phyloP scores from a whole-genome alignment of 2,329 filamentous ascomycete species.

The Berkeleyomyces rouxiae region DNA sequence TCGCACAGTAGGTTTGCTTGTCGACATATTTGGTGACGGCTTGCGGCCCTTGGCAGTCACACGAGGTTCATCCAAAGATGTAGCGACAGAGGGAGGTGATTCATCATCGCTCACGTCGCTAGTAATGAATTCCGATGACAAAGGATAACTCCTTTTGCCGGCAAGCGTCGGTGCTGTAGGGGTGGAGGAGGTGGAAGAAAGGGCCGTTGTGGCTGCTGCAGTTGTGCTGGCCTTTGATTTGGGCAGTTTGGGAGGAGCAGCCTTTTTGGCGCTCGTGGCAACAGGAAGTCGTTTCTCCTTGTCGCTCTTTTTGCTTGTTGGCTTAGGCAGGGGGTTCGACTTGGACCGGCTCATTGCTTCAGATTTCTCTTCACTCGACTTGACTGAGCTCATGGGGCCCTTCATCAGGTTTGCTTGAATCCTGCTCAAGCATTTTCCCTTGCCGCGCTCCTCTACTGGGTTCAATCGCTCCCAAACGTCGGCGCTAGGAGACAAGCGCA shows the following conservation, averaged over 20 bases:
- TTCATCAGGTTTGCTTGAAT: conserved; percentile 42
- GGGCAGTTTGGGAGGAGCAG: conserved; percentile 16
- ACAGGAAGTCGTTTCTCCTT: conserved; percentile 37
- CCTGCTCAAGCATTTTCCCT: conserved; percentile 43
- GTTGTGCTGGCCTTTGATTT: conserved; percentile 3
- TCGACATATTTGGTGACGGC: background rate
- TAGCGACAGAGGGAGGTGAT: conserved; percentile 23
- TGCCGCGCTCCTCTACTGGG: conserved; percentile 38
- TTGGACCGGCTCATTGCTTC: conserved; percentile 29
- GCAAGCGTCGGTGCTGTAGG: background rate
- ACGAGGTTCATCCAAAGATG: conserved; percentile 6
- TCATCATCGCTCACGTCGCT: conserved; percentile 39
- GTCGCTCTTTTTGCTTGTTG: conserved; percentile 38
- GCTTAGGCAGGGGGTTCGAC: conserved; percentile 35
- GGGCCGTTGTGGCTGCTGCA: background rate
- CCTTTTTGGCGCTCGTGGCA: conserved; percentile 18
- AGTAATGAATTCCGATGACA: conserved; percentile 39
- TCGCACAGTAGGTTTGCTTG: background rate
- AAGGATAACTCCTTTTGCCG: conserved; percentile 26
- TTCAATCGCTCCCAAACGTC: conserved; percentile 46
- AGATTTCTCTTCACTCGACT: conserved; percentile 21
- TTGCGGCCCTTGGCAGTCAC: conserved; percentile 6
- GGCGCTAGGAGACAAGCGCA: conserved; percentile 37
- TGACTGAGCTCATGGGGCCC: conserved; percentile 24
- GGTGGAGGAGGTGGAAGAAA: background rate